Evolutionary conservation across 257 asterid genomes (phyloP), one percentile per base, ranked within the genome.

Genomic region (Jasminum sambac): DNA sequence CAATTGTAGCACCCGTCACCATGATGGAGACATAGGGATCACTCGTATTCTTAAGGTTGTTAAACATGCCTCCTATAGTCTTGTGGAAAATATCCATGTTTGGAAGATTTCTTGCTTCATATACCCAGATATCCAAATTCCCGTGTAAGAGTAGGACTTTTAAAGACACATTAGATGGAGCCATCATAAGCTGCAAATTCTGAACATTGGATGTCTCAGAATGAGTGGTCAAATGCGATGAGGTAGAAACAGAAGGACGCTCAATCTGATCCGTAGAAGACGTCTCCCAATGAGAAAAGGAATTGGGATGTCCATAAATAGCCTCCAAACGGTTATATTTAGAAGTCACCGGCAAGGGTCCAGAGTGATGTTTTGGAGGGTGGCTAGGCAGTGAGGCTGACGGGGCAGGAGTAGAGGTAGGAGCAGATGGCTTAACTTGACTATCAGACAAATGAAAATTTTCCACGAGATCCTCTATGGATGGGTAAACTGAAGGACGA

Each of bases 61-160:
- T 87, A 74, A 95, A 84, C 97, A 95, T 77, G 69, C 91, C 98
- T 38, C 96, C 97, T 19, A 95, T 16, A 11, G 96, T 95, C 78
- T 82, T 91, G 82, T 89, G 98, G 79, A 95, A 89, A 98, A 95
- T 95, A 76, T 91, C 99, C 99, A 95, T 91, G 85, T 95, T 95
- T 14, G 99, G 99, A 66, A 95, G 97, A 79, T 95, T 89, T 70
- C 89, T 95, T 0, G 99, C 99, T 72, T 89, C 96, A 55, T 76
- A 72, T n/a, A 95, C 86, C 92, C 91, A 90, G 39, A 95, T 82
- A 72, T 95, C 98, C 79, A 95, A 85, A 81, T 91, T 84, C 38
- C 99, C 98, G 19, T 95, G 99, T 37, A 95, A 79, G 48, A 89
- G 95, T 76, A 91, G 67, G 65, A 85, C 82, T 81, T 82, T 95